Base-by-base conservation (phyloP, 2,329 filamentous ascomycete species). In the Colletotrichum sp. region DNA sequence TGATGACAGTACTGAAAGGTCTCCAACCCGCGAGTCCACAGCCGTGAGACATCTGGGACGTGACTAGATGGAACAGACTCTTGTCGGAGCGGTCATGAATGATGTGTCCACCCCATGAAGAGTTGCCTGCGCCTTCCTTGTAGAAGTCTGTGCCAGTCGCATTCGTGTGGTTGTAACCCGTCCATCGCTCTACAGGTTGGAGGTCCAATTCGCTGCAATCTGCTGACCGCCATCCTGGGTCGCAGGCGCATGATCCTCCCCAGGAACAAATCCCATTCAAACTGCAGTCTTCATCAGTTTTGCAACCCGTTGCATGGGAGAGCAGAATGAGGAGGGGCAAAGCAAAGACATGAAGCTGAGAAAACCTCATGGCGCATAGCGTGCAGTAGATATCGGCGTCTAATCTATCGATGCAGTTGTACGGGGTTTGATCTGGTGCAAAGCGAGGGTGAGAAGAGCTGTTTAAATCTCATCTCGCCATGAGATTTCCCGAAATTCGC, bases 21-120 rank as follows among this genome's bases (percentile, higher is more conserved):
- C 84, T 82, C 88, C 88, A 90, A n/a, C 85, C 87, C 8, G 80
- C 80, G 2, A 90, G 81, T 0, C 87, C 87, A 68, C 88, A 90
- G 8, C 86, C 86, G 67, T 85, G 82, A 0, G 83, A 81, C 72
- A 89, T 88, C 65, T 89, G 86, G 0, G 87, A 85, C 2, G 84
- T 83, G 60, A 89, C 81, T 0, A 90, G 84, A 68, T 89, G 88
- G 66, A 89, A 88, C 1, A 88, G 80, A 0, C 71, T 68, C 1
- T 77, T 76, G 16, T 88, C 82, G 0, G 78, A 18, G 0, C 81
- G 85, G 66, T 89, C 88, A 52, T 86, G 86, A 0, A 89, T 68
- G 39, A 89, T 87, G 15, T 84, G 84, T 1, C 86, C 86, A 16
- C 88, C 87, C 88, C 88, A 89, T 0, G 87, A 89, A 1, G 88